Evolutionary conservation across 2,329 filamentous ascomycete species (phyloP).

Genomic region (Arachnopeziza araneosa): DNA sequence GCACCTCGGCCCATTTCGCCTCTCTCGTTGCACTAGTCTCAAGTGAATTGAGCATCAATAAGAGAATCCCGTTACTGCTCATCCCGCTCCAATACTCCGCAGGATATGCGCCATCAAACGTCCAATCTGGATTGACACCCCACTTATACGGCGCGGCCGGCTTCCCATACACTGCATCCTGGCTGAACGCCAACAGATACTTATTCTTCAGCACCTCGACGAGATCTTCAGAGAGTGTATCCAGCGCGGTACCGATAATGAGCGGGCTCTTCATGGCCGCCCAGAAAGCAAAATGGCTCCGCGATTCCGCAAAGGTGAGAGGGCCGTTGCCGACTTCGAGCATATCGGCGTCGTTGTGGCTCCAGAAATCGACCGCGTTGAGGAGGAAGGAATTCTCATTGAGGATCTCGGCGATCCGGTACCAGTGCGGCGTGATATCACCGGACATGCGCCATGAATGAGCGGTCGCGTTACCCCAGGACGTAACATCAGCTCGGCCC

Average conservation of each 20-base stretch:
- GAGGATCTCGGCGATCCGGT: slow-evolving; percentile 28
- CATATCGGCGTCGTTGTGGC: slow-evolving; percentile 30
- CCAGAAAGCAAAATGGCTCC: slow-evolving; percentile 19
- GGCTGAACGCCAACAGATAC: slow-evolving; percentile 20
- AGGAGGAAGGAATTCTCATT: slow-evolving; percentile 34
- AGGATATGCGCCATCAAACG: slow-evolving; percentile 42
- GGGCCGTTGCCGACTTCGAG: slow-evolving; percentile 31
- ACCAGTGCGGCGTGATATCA: slow-evolving; percentile 37
- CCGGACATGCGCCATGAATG: slow-evolving; percentile 42
- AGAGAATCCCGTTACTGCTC: slow-evolving; percentile 38
- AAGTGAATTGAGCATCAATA: slow-evolving; percentile 40
- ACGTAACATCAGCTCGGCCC: slow-evolving; percentile 44
- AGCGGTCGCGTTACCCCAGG: slow-evolving; percentile 44
- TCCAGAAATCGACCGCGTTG: slow-evolving; percentile 33
- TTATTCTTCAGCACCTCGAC: slow-evolving; percentile 23
- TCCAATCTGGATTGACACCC: slow-evolving; percentile 45
- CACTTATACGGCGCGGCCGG: slow-evolving; percentile 36
- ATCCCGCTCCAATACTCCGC: slow-evolving; percentile 46
- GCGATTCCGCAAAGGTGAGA: slow-evolving; percentile 33
- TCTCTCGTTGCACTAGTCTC: slow-evolving; percentile 28
- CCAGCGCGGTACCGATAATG: slow-evolving; percentile 18
- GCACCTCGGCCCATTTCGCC: slow-evolving; percentile 39
- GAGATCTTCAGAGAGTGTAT: slow-evolving; percentile 20
- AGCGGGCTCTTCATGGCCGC: slow-evolving; percentile 15
- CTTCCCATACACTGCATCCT: slow-evolving; percentile 34